Evolutionary conservation across 495 filamentous ascomycete genomes (phyloP), one percentile per base, ranked within the genome.

Genomic region (Thermochaetoides thermophila): DNA sequence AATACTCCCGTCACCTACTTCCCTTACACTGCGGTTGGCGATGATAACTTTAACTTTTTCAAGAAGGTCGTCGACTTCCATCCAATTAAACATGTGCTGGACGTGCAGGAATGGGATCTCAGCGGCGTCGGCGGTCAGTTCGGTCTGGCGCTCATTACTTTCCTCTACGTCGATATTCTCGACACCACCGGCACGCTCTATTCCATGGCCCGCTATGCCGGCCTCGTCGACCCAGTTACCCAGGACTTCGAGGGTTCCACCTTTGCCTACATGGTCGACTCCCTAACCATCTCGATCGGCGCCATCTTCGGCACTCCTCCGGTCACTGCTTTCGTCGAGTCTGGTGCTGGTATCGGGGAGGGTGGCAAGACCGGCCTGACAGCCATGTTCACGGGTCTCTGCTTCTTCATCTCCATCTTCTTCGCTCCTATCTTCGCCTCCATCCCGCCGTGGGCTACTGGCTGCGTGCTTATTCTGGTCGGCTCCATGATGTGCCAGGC

Each of bases 371-470:
- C 81, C 0, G 81, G 81, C 6, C 58, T 87, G n/a, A 85, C 81
- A 1, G 76, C 81, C n/a, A 74, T 78, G 48, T 56, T 68, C 27
- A 76, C 81, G 0, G 81, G 81, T 17, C 19, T 85, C 31, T 81
- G 76, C 53, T 87, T 87, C 64, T 84, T 87, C 64, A 74, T 87
- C 48, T 67, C 78, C 22, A 70, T 87, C 21, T 87, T 87, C 66
- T 86, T 86, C 52, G 80, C 81, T 0, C 81, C 81, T 1, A 83
- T 87, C 38, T 86, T 86, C 50, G 81, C 81, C 10, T 81, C 74
- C 0, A 86, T 87, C 38, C 81, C 81, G 3, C 70, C 79, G 0
- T 87, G 80, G 80, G 81, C 81, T 1, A 87, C 81, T 3, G 81
- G 81, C 13, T 81, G 74, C 55, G 83, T 82, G 15, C 71, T 87